Base-by-base conservation (phyloP, 1,139 yeast genomes). In the Groenewaldozyma sp. region DNA sequence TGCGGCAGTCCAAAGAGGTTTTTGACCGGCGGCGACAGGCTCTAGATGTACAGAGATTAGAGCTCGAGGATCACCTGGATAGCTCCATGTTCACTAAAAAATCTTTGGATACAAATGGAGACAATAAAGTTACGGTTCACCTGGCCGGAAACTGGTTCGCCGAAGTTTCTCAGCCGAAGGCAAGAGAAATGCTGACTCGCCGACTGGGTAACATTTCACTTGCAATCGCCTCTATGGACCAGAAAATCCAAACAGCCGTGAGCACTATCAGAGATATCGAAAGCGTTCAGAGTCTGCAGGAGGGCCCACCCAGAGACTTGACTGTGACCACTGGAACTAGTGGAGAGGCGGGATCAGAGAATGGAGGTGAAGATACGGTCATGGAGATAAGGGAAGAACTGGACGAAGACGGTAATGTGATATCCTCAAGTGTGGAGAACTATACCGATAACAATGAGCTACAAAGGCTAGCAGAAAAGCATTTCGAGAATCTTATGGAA, bases 311-410 rank as follows among this genome's bases (percentile, higher is more conserved):
- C 10, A 7, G 18, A 6, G 35, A 31, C 17, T 4, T 17, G 6
- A 19, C 16, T 14, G 22, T 14, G 16, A 7, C 3, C 13, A 10
- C n/a, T n/a, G n/a, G n/a, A 16, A 5, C 33, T 29, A 21, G 13
- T 7, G 13, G 14, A 6, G 16, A 9, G 31, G 11, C 7, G 16
- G 37, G n/a, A 49, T 53, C 3, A 18, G 43, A 41, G 20, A 31
- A 31, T 14, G 71, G 66, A 38, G 75, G 67, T 17, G 75, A 69
- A 0, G 56, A 78, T 3, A 86, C 84, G 0, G 59, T 78, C 14
- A 77, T 87, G 78, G 96, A 87, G 43, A 87, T 87, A 18, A 70
- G 79, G 38, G 96, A 88, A 55, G 87, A 82, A 41, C 60, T 88
- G 32, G 95, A 87, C 57, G 94, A 82, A 1, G 77, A 82, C 10